Conservation (phyloP, 139 green algal species). For the Chloropicon primus region DNA sequence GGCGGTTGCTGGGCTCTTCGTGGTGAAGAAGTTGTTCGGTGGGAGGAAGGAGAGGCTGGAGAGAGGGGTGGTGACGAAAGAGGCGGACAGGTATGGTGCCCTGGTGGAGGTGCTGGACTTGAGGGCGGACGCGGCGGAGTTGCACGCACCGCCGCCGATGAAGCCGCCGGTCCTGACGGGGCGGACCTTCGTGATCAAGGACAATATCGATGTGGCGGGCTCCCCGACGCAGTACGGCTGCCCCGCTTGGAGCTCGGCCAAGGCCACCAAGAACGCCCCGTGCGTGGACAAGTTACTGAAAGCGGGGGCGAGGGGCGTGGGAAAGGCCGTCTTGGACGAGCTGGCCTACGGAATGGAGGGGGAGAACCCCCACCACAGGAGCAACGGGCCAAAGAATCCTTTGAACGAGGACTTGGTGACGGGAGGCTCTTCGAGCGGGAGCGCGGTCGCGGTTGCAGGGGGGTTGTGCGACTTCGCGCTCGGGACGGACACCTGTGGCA, state of each 20-base stretch:
- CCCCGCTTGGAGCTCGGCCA: constrained; percentile 36
- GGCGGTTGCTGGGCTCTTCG: background rate
- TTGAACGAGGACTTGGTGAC: constrained; percentile 53
- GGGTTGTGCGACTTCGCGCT: constrained; percentile 57
- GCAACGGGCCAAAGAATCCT: constrained; percentile 27
- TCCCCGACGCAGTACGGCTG: constrained; percentile 54
- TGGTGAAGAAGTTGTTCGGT: background rate
- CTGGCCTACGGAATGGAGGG: constrained; percentile 67
- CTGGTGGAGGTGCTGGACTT: background rate
- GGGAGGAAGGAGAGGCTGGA: background rate
- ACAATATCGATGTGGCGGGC: constrained; percentile 65
- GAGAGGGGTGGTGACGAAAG: background rate
- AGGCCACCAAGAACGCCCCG: constrained; percentile 15
- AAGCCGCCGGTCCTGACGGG: constrained; percentile 51
- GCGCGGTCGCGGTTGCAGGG: constrained; percentile 37
- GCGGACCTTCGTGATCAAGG: constrained; percentile 59
- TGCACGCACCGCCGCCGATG: background rate
- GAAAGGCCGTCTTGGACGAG: constrained; percentile 77
- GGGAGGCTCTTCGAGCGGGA: constrained; percentile 53
- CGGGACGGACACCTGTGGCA: constrained; percentile 69
- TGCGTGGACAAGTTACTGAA: constrained; percentile 34
- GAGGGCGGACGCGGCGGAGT: background rate
- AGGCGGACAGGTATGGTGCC: background rate
- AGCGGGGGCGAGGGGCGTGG: constrained; percentile 34
- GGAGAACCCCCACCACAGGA: constrained; percentile 46